phyloP scores from a whole-genome alignment of 179 eudicot species.

The Beta lomatogona region DNA sequence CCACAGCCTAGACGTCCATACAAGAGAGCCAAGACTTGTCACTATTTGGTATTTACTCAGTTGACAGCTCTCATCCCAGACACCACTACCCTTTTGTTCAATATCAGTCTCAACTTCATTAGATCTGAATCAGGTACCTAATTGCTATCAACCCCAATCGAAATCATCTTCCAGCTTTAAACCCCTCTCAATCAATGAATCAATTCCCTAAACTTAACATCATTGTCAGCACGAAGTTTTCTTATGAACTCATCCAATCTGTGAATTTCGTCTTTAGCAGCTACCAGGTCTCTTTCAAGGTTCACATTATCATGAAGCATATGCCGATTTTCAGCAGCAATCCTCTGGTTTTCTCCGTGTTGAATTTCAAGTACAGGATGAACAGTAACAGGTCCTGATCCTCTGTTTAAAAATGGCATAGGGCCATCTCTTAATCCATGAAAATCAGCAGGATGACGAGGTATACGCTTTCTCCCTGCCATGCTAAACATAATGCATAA shows the following conservation, averaged over 20 bases:
- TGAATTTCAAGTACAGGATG: slow-evolving; percentile 74
- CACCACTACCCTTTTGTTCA: not conserved
- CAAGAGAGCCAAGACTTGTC: not conserved
- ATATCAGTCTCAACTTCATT: no score
- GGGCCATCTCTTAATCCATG: slow-evolving; percentile 53
- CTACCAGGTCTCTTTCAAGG: slow-evolving; percentile 69
- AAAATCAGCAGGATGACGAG: slow-evolving; percentile 48
- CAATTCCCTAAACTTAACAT: slow-evolving; percentile 55
- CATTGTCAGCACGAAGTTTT: slow-evolving; percentile 62
- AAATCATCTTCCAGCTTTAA: slow-evolving; percentile 52
- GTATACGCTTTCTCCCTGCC: slow-evolving; percentile 71
- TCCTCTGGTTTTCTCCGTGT: slow-evolving; percentile 64
- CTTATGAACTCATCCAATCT: slow-evolving; percentile 61
- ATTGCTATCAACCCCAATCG: not conserved
- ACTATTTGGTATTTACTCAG: not conserved
- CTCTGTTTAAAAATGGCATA: slow-evolving; percentile 48
- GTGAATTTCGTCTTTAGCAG: slow-evolving; percentile 69
- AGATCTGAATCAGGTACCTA: not conserved
- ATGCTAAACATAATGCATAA: slow-evolving; percentile 38
- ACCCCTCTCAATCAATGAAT: slow-evolving; percentile 61
- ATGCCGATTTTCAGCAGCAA: slow-evolving; percentile 66
- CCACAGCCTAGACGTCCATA: not conserved
- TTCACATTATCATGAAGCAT: slow-evolving; percentile 66
- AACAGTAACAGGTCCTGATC: slow-evolving; percentile 55
- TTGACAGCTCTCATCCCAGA: not conserved